These are phyloP conservation scores for Dimocarpus longan DNA, from an alignment of 345 rosid genomes.

Conservation along the genomic window DNA sequence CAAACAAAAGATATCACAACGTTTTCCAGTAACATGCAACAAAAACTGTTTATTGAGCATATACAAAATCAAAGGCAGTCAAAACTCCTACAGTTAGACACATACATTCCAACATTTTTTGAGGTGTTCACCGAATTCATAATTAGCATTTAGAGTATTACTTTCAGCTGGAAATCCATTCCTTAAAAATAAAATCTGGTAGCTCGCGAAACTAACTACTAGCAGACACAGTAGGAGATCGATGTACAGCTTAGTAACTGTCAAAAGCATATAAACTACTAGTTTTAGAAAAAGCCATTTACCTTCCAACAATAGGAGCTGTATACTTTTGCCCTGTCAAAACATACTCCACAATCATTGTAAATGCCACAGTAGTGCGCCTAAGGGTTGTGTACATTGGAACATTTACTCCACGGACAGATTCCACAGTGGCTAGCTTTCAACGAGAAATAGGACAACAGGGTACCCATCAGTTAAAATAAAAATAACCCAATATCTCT, in stretches of 20 bases:
- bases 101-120: neutral
- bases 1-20: constrained; percentile 16
- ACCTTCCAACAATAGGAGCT: constrained; percentile 81
- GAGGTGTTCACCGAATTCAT: neutral
- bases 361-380: constrained; percentile 91
- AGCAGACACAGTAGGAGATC: neutral
- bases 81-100: constrained; percentile 8
- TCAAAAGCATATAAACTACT: neutral
- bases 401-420: constrained; percentile 97
- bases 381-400: constrained; percentile 99
- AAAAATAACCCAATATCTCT: neutral
- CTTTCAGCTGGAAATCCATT: neutral
- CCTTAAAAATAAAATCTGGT: neutral
- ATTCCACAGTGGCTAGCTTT: constrained; percentile 91
- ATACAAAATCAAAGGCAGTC: constrained; percentile 4
- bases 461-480: constrained; percentile 16
- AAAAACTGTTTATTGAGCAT: constrained; percentile 4
- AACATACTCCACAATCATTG: constrained; percentile 87
- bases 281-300: constrained; percentile 15
- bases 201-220: neutral
- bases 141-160: neutral
- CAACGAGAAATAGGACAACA: constrained; percentile 35
- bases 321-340: constrained; percentile 81
- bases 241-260: neutral
- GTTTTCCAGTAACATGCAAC: neutral